Conservation (phyloP, 2,329 filamentous ascomycete species). For the Bipolaris gigantea region DNA sequence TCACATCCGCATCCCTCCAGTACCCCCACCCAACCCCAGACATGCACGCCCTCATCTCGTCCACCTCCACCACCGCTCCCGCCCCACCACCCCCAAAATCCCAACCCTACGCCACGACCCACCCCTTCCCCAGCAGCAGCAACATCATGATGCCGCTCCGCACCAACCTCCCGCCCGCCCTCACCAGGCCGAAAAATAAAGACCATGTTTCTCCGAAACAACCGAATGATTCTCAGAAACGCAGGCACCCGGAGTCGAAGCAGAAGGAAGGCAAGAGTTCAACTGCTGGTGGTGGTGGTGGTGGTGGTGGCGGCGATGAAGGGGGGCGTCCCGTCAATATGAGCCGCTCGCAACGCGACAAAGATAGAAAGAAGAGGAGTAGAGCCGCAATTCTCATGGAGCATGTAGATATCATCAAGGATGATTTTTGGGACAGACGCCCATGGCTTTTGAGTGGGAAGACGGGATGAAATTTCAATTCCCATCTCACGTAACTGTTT, state of each 20-base stretch:
- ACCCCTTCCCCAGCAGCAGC: conserved; percentile 3
- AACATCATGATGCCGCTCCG: neutral
- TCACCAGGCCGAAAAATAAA: neutral
- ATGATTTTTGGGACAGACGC: conserved; percentile 87
- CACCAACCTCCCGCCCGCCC: neutral
- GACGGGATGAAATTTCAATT: conserved; percentile 23
- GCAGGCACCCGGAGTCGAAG: conserved; percentile 4
- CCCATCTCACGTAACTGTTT: too few relatives aligned
- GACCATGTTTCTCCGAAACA: neutral
- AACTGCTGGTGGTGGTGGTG: neutral
- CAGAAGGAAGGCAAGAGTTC: neutral
- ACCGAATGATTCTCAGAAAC: neutral
- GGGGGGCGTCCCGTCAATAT: conserved; percentile 51
- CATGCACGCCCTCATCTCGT: conserved; percentile 5
- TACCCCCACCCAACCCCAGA: conserved; percentile 11
- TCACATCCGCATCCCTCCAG: conserved; percentile 18
- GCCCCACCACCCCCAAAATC: conserved; percentile 1
- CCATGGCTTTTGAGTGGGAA: conserved; percentile 66
- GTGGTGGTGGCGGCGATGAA: conserved; percentile 46
- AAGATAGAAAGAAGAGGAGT: conserved; percentile 74
- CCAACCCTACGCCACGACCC: conserved; percentile 6
- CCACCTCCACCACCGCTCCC: neutral
- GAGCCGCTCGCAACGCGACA: conserved; percentile 81
- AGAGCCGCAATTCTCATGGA: conserved; percentile 82
- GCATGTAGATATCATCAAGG: conserved; percentile 91